Percentiles rank a stretch among this genome's conserved stretches.
phyloP scores from a whole-genome alignment of 2,329 filamentous ascomycete genomes.

The Purpureocillium lavendulum region DNA sequence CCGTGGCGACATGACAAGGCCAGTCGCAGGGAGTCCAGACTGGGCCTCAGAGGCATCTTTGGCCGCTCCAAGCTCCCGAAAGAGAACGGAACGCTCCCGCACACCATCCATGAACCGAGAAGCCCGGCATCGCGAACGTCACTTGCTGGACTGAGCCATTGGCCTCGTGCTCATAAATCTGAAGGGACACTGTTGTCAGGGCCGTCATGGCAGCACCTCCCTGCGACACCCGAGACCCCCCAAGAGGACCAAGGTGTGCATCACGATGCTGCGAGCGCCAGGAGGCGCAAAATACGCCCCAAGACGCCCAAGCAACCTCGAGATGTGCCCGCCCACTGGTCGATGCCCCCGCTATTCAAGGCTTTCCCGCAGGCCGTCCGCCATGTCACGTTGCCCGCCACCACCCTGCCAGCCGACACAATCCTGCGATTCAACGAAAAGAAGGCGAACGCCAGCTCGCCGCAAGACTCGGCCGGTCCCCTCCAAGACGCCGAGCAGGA shows the following conservation, averaged over 20 bases:
- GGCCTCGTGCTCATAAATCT: conserved; percentile 26
- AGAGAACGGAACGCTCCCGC: conserved; percentile 21
- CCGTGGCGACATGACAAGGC: conserved; percentile 11
- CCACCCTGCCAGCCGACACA: conserved; percentile 58
- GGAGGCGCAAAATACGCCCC: conserved; percentile 6
- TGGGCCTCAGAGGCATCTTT: conserved; percentile 45
- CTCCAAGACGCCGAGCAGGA: conserved; percentile 19
- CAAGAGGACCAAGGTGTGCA: conserved; percentile 8
- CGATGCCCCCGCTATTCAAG: conserved; percentile 72
- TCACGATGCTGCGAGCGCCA: conserved; percentile 6
- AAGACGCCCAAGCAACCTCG: conserved; percentile 13
- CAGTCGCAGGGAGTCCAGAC: conserved; percentile 39
- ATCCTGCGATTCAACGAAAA: conserved; percentile 55
- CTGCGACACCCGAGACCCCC: conserved; percentile 11
- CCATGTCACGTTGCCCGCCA: conserved; percentile 61
- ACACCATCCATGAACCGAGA: conserved; percentile 20
- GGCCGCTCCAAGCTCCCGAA: conserved; percentile 31
- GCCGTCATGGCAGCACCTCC: conserved; percentile 26
- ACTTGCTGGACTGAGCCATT: conserved; percentile 34
- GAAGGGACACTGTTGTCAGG: conserved; percentile 13
- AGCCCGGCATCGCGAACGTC: conserved; percentile 35
- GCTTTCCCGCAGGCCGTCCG: conserved; percentile 79
- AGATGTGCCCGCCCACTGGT: conserved; percentile 41
- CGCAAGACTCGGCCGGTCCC: conserved; percentile 8
- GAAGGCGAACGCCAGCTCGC: conserved; percentile 20